Evolutionary conservation across 257 asterid species (phyloP).

Genomic region (Rehmannia glutinosa): DNA sequence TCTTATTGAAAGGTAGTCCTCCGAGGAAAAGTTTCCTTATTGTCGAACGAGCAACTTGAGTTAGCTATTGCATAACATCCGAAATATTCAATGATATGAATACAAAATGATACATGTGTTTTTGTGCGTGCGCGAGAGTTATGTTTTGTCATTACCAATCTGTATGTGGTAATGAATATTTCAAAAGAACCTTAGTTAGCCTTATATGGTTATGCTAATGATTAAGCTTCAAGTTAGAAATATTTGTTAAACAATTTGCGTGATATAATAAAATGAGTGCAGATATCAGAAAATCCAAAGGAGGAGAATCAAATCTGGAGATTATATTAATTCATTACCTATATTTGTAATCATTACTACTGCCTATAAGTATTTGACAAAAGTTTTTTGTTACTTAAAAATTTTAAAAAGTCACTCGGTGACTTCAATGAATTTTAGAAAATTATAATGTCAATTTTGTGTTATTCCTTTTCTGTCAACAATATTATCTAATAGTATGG

Average conservation of each 20-base stretch:
- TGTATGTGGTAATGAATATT: background rate
- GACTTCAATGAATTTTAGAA: background rate
- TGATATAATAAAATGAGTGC: background rate
- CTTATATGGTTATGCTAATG: background rate
- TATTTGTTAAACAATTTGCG: background rate
- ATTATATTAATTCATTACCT: background rate
- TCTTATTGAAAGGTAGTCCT: slow-evolving; percentile 72
- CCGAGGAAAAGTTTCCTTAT: slow-evolving; percentile 85
- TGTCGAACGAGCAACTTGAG: slow-evolving; percentile 28
- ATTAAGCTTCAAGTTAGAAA: background rate
- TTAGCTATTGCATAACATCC: slow-evolving; percentile 10
- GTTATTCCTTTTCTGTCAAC: background rate
- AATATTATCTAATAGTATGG: background rate
- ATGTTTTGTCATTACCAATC: too few species aligned
- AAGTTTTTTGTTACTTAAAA: background rate
- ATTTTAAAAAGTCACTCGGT: background rate
- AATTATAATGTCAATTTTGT: background rate
- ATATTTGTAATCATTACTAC: background rate
- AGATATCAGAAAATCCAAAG: background rate
- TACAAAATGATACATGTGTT: background rate
- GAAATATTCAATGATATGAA: background rate
- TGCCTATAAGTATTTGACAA: background rate
- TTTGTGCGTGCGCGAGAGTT: background rate
- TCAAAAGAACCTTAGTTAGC: background rate
- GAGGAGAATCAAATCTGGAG: background rate